phyloP scores from a whole-genome alignment of 2,329 filamentous ascomycete species.

The Colletotrichum gloeosporioides region DNA sequence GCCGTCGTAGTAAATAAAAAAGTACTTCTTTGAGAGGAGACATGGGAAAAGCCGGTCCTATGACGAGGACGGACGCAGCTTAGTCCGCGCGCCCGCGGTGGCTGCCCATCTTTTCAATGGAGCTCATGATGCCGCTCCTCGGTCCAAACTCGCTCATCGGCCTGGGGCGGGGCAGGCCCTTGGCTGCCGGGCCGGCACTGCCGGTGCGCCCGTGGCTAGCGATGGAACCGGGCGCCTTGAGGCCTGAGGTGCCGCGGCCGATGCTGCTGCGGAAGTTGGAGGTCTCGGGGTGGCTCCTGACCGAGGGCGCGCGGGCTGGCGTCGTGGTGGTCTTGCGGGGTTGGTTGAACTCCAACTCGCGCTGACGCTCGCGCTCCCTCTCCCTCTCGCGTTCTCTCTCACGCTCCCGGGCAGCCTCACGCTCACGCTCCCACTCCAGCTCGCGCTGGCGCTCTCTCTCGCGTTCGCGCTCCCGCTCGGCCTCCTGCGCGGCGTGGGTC shows the following conservation, averaged over 20 bases:
- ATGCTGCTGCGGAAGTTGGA: slow-evolving; percentile 61
- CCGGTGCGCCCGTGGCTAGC: slow-evolving; percentile 52
- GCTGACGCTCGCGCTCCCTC: slow-evolving; percentile 11
- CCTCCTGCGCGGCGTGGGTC: slow-evolving; percentile 43
- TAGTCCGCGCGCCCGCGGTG: slow-evolving; percentile 49
- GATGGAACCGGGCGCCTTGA: slow-evolving; percentile 63
- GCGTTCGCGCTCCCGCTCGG: slow-evolving; percentile 1
- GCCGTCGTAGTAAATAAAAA: not conserved
- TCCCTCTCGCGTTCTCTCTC: not conserved
- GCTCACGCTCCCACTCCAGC: not conserved
- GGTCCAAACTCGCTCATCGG: slow-evolving; percentile 52
- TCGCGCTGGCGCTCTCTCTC: not conserved
- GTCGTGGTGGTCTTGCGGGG: slow-evolving; percentile 25
- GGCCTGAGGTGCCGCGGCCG: slow-evolving; percentile 56
- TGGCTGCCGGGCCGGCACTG: slow-evolving; percentile 39
- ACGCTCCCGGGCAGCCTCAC: not conserved
- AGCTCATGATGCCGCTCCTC: slow-evolving; percentile 79
- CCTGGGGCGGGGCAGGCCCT: slow-evolving; percentile 46
- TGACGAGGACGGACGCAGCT: not conserved
- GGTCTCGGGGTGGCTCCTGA: slow-evolving; percentile 28
- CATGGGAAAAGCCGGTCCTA: not conserved
- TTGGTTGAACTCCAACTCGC: not conserved
- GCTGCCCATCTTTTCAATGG: slow-evolving; percentile 87
- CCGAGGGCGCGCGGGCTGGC: slow-evolving; percentile 25
- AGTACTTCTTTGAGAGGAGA: not conserved